Evolutionary conservation across 2,329 filamentous ascomycete species (phyloP).

Genomic region (Fusarium irregulare): DNA sequence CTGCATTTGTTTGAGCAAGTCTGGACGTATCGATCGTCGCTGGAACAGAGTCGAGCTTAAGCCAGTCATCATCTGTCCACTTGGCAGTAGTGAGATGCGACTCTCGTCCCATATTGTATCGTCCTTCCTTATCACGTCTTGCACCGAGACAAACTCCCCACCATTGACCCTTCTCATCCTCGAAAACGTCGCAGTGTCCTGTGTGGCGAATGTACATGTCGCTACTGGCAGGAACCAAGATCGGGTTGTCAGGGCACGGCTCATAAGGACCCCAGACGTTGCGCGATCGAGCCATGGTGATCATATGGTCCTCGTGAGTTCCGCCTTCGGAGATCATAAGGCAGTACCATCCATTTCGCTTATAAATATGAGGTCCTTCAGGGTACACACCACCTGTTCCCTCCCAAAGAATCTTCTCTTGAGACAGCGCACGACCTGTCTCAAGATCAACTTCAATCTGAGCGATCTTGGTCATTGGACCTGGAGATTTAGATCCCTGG

Average conservation of each 20-base stretch:
- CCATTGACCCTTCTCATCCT: conserved; percentile 11
- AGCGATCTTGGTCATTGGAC: background rate
- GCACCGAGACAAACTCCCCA: conserved; percentile 21
- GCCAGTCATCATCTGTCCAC: conserved; percentile 14
- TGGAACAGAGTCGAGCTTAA: background rate
- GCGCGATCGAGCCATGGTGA: conserved; percentile 13
- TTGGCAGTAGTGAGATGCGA: conserved; percentile 10
- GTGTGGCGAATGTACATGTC: conserved; percentile 8
- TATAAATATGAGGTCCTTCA: conserved; percentile 14
- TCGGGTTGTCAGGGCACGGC: conserved; percentile 3
- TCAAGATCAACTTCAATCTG: conserved; percentile 13
- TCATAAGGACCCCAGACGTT: conserved; percentile 18
- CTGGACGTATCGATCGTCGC: background rate
- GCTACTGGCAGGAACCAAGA: background rate
- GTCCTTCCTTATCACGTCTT: background rate
- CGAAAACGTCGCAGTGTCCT: conserved; percentile 12
- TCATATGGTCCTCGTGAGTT: conserved; percentile 20
- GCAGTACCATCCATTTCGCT: conserved; percentile 21
- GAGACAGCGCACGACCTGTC: background rate
- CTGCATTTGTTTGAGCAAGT: background rate
- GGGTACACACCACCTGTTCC: conserved; percentile 2
- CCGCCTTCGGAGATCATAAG: conserved; percentile 14
- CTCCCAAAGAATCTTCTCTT: conserved; percentile 14
- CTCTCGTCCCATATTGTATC: conserved; percentile 19
- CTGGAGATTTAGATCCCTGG: conserved; percentile 14